A percentile compares a stretch with the other conserved stretches of the same genome.
Conservation (phyloP, 2,329 filamentous ascomycete species). For the Aspergillus neotritici region DNA sequence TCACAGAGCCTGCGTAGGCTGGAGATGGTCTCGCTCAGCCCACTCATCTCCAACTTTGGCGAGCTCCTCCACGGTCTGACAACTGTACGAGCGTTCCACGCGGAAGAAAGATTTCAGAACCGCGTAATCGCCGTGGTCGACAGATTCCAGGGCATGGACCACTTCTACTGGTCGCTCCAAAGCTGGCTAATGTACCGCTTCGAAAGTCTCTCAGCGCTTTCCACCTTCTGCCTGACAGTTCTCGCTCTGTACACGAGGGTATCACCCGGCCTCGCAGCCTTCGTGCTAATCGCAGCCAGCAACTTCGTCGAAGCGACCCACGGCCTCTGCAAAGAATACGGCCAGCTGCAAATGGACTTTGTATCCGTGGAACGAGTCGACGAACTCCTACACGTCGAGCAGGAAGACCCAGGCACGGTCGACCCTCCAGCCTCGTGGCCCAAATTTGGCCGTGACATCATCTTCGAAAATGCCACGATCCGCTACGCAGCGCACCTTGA, state of each 20-base stretch:
- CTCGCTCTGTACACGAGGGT: conserved; percentile 71
- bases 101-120: conserved; percentile 71
- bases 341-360: conserved; percentile 84
- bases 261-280: conserved; percentile 73
- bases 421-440: conserved; percentile 74
- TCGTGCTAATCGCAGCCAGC: conserved; percentile 68
- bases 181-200: conserved; percentile 80
- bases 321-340: conserved; percentile 70
- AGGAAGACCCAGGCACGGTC: conserved; percentile 63
- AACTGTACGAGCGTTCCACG: conserved; percentile 77
- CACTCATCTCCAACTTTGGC: conserved; percentile 88
- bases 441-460: conserved; percentile 62
- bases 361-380: conserved; percentile 83
- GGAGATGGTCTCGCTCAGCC: conserved; percentile 84
- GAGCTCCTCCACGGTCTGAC: conserved; percentile 79
- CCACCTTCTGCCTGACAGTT: conserved; percentile 67
- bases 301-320: conserved; percentile 63
- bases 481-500: conserved; percentile 74
- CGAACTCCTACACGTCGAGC: conserved; percentile 71
- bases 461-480: conserved; percentile 71
- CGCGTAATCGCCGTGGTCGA: conserved; percentile 76
- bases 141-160: conserved; percentile 88
- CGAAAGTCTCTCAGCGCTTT: conserved; percentile 63
- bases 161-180: conserved; percentile 89
- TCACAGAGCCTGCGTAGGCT: conserved; percentile 77